Percentiles rank a stretch among this genome's conserved stretches.
These are phyloP conservation scores for Crassisporium funariophilum DNA, from an alignment of 768 basidiomycete genomes.

Conservation along the genomic window DNA sequence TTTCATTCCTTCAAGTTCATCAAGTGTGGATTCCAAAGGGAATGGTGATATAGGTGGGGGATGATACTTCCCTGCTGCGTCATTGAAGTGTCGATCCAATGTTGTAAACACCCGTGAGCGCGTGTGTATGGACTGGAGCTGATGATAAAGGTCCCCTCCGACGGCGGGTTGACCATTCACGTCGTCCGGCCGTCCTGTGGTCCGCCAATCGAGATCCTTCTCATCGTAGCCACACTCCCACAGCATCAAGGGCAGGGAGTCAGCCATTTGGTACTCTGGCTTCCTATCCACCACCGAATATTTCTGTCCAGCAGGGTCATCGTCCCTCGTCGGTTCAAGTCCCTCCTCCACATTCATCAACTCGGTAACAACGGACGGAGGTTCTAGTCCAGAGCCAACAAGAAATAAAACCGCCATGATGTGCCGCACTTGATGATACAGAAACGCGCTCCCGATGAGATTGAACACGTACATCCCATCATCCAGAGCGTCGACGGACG, in stretches of 20 bases:
- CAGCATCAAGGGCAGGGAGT: constrained; percentile 85
- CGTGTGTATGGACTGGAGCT: constrained; percentile 54
- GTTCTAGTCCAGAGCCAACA: constrained; percentile 79
- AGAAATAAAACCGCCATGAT: constrained; percentile 93
- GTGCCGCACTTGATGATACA: constrained; percentile 96
- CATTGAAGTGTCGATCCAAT: constrained; percentile 66
- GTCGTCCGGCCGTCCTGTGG: constrained; percentile 42
- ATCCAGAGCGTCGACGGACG: constrained; percentile 57
- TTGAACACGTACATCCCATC: constrained; percentile 69
- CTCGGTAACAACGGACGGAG: constrained; percentile 65
- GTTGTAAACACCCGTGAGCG: constrained; percentile 67
- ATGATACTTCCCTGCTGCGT: constrained; percentile 56
- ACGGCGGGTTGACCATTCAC: constrained; percentile 25
- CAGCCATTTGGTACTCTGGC: constrained; percentile 94
- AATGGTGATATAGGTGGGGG: constrained; percentile 38
- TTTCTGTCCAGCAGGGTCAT: constrained; percentile 24
- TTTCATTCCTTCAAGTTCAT: constrained; percentile 10
- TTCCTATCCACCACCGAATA: constrained; percentile 63
- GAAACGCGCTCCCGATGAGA: constrained; percentile 83
- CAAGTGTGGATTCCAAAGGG: constrained; percentile 33
- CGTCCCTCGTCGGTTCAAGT: constrained; percentile 36
- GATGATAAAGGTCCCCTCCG: constrained; percentile 47
- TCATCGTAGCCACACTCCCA: constrained; percentile 85
- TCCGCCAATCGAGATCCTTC: constrained; percentile 73
- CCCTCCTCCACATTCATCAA: constrained; percentile 70